Percentiles rank a stretch among this genome's conserved stretches.
Conservation (phyloP, 805 yeast species). For the Kurtzmaniella cleridarum region DNA sequence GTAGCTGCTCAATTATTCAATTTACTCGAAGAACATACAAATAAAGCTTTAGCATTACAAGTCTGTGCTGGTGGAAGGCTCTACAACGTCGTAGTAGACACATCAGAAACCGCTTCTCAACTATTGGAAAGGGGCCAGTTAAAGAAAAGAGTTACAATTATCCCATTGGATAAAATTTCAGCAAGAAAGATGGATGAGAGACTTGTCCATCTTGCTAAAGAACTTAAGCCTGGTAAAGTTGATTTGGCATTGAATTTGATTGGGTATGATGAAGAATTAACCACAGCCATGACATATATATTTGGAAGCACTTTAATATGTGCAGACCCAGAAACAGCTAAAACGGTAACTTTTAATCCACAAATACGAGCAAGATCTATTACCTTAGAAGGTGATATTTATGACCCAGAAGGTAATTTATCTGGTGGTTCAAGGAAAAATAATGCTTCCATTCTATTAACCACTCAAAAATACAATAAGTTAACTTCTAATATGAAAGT, state of each 20-base stretch:
- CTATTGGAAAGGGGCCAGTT: conserved; percentile 74
- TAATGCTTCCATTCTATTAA: conserved; percentile 52
- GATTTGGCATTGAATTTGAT: conserved; percentile 84
- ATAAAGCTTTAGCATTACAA: conserved; percentile 79
- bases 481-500: conserved; percentile 32
- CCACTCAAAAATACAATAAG: conserved; percentile 60
- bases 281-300: conserved; percentile 82
- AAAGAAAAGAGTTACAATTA: conserved; percentile 78
- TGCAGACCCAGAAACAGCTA: conserved; percentile 82
- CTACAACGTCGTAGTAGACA: conserved; percentile 87
- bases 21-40: conserved; percentile 49
- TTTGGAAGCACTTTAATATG: conserved; percentile 91
- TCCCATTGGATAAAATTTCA: conserved; percentile 83
- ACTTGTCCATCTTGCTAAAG: conserved; percentile 60
- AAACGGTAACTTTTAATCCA: conserved; percentile 82
- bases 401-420: conserved; percentile 93
- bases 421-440: conserved; percentile 87
- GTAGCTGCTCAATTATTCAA: conserved; percentile 81
- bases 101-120: conserved; percentile 77
- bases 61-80: conserved; percentile 91
- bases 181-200: conserved; percentile 51
- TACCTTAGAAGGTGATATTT: conserved; percentile 87
- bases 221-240: conserved; percentile 76
- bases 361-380: conserved; percentile 75
- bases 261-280: conserved; percentile 64